phyloP scores from a whole-genome alignment of 2,329 filamentous ascomycete genomes.

The Neofusicoccum sp. region DNA sequence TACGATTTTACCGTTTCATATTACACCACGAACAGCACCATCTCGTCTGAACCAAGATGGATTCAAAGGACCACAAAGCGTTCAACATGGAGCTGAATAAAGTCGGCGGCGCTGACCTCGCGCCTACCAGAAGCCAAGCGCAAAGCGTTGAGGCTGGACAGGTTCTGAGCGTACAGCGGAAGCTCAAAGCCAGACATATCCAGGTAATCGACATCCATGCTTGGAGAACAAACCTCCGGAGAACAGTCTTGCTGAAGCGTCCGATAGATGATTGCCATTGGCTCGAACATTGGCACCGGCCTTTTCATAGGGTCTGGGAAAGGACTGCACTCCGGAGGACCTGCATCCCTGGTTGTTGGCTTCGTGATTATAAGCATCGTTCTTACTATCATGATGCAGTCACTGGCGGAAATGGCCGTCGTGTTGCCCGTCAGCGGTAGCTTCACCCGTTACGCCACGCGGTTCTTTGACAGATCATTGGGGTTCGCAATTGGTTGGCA shows the following conservation, averaged over 20 bases:
- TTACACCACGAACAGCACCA: no score
- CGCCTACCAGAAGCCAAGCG: not conserved
- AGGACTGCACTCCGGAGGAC: conserved; percentile 39
- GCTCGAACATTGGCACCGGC: conserved; percentile 52
- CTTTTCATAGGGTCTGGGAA: conserved; percentile 76
- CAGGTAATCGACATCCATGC: conserved; percentile 39
- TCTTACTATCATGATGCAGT: conserved; percentile 89
- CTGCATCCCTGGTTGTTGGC: conserved; percentile 34
- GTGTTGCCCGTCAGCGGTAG: conserved; percentile 87
- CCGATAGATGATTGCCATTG: conserved; percentile 87
- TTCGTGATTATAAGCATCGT: conserved; percentile 71
- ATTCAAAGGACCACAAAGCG: not conserved
- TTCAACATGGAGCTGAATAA: not conserved
- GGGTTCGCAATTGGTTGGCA: conserved; percentile 96
- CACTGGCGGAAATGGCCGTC: conserved; percentile 86
- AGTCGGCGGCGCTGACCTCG: not conserved
- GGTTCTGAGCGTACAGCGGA: conserved; percentile 28
- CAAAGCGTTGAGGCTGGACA: not conserved
- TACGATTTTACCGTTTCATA: no score
- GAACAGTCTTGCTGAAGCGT: not conserved
- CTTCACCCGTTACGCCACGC: conserved; percentile 89
- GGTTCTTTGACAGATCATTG: conserved; percentile 93
- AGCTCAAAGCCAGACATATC: conserved; percentile 36
- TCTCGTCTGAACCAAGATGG: no score
- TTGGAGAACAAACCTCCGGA: conserved; percentile 7